These are phyloP conservation scores for Aspergillus egyptiacus DNA, from an alignment of 495 filamentous ascomycete species.

Conservation along the genomic window DNA sequence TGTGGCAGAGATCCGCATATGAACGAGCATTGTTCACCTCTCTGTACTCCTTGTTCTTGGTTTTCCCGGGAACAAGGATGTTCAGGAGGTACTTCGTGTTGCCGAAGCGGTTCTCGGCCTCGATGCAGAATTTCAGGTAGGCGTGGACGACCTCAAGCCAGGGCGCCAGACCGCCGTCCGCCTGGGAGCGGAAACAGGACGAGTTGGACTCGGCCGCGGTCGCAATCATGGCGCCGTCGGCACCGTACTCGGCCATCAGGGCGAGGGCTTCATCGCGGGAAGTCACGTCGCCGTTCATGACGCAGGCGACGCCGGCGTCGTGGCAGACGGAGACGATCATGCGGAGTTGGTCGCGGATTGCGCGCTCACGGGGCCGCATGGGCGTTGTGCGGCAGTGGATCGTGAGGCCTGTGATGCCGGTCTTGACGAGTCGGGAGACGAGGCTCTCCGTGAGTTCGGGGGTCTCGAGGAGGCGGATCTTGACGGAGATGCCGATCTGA, in stretches of 20 bases:
- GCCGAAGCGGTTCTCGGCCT: slow-evolving; percentile 74
- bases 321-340: slow-evolving; percentile 75
- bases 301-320: slow-evolving; percentile 75
- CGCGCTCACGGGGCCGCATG: slow-evolving; percentile 85
- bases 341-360: slow-evolving; percentile 75
- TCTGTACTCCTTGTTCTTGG: slow-evolving; percentile 46
- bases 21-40: slow-evolving; percentile 51
- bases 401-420: slow-evolving; percentile 87
- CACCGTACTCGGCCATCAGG: slow-evolving; percentile 67
- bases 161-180: slow-evolving; percentile 55
- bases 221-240: slow-evolving; percentile 96
- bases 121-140: slow-evolving; percentile 65
- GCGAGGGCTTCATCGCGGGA: slow-evolving; percentile 58
- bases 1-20: slow-evolving; percentile 58
- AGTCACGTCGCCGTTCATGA: slow-evolving; percentile 92
- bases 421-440: slow-evolving; percentile 67
- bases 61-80: slow-evolving; percentile 79
- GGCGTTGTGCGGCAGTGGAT: slow-evolving; percentile 93
- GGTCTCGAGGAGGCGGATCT: slow-evolving; percentile 83
- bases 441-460: slow-evolving; percentile 63
- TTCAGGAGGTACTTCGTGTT: slow-evolving; percentile 90
- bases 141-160: slow-evolving; percentile 72
- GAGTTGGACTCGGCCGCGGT: slow-evolving; percentile 83
- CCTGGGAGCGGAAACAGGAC: slow-evolving; percentile 66
- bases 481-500: slow-evolving; percentile 88